Conservation (phyloP, 805 yeast genomes). For the Schwanniomyces vanrijiae region DNA sequence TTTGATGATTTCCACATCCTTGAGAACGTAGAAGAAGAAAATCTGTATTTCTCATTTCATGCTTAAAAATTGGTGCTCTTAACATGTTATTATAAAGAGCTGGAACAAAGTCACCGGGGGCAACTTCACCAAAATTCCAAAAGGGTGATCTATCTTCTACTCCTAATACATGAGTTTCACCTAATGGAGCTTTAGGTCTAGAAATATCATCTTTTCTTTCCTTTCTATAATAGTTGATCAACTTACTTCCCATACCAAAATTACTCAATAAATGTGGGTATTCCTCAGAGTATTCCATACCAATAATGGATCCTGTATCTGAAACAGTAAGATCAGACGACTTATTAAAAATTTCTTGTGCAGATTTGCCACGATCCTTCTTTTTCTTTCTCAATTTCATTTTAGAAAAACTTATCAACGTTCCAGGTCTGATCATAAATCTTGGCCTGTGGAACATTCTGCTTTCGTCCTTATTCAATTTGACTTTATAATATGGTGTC, state of each 20-base stretch:
- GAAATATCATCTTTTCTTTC: constrained; percentile 74
- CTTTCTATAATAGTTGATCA: constrained; percentile 91
- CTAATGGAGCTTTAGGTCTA: constrained; percentile 84
- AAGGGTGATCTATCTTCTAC: constrained; percentile 95
- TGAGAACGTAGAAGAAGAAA: constrained; percentile 77
- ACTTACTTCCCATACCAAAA: constrained; percentile 93
- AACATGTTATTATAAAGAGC: constrained; percentile 88
- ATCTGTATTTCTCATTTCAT: constrained; percentile 76
- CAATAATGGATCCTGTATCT: constrained; percentile 74
- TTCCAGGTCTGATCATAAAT: constrained; percentile 75
- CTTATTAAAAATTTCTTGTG: constrained; percentile 67
- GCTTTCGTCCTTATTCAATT: constrained; percentile 61
- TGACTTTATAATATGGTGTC: constrained; percentile 87
- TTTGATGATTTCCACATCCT: constrained; percentile 73
- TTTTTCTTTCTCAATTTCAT: constrained; percentile 79
- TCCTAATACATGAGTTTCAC: constrained; percentile 96
- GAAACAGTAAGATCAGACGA: constrained; percentile 80
- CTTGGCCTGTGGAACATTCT: constrained; percentile 80
- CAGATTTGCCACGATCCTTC: constrained; percentile 82
- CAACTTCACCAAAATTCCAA: constrained; percentile 98
- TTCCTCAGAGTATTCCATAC: constrained; percentile 90
- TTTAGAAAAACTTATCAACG: constrained; percentile 72
- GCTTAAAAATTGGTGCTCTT: constrained; percentile 91
- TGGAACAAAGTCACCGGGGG: constrained; percentile 90
- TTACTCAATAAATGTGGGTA: constrained; percentile 78